These are phyloP conservation scores for Plasmodium blacklocki DNA, from an alignment of 169 alveolate genomes.

Conservation along the genomic window DNA sequence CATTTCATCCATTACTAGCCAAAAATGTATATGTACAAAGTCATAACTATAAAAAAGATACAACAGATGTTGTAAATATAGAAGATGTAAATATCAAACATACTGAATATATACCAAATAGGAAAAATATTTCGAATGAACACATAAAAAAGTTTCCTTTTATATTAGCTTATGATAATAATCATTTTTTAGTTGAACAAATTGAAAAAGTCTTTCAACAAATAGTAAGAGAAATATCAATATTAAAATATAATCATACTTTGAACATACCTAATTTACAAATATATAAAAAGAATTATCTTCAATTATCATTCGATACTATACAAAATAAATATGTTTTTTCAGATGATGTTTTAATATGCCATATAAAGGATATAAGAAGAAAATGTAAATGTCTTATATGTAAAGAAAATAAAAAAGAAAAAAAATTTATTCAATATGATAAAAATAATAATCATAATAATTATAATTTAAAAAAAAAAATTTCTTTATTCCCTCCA, in stretches of 20 bases:
- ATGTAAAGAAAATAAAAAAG: conserved; percentile 17
- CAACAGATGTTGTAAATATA: neutral
- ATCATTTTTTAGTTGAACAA: conserved; percentile 77
- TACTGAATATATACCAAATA: too few species aligned
- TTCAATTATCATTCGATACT: conserved; percentile 73
- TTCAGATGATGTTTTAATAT: conserved; percentile 68
- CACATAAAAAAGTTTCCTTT: conserved; percentile 83
- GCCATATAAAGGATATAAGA: conserved; percentile 73
- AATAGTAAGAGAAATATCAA: conserved; percentile 82
- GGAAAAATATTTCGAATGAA: too few species aligned
- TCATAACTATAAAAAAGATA: neutral
- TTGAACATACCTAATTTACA: conserved; percentile 65
- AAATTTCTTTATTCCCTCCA: neutral
- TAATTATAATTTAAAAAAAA: conserved; percentile 3
- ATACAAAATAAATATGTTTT: conserved; percentile 68
- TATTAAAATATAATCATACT: conserved; percentile 36
- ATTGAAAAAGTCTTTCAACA: conserved; percentile 82
- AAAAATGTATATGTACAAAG: conserved; percentile 79
- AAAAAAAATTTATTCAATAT: neutral
- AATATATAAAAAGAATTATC: conserved; percentile 42
- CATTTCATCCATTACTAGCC: conserved; percentile 85
- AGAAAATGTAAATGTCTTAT: conserved; percentile 52
- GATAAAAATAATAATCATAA: neutral
- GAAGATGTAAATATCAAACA: conserved; percentile 30
- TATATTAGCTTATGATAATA: conserved; percentile 86